phyloP scores from a whole-genome alignment of 192 early-diverging fungal species.

The Jimgerdemannia flammicorona region DNA sequence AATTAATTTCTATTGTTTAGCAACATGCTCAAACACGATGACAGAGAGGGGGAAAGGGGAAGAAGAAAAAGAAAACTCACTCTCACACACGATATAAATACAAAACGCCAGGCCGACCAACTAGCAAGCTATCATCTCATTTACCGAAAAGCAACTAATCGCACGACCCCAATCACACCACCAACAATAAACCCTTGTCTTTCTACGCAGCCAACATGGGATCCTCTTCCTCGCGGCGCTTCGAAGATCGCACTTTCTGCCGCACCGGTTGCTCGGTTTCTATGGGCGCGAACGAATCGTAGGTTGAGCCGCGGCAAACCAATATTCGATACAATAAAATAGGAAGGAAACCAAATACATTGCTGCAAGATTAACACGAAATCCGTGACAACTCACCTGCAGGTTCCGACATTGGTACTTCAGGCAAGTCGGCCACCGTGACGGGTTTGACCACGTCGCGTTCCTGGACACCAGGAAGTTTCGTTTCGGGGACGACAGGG shows the following conservation, averaged over 20 bases:
- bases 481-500: not conserved
- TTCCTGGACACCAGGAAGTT: not conserved
- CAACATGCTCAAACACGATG: too few species aligned
- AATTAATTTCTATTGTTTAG: too few species aligned
- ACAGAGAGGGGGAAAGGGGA: too few species aligned
- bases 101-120: too few species aligned
- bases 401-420: not conserved
- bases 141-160: too few species aligned
- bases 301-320: not conserved
- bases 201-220: not conserved
- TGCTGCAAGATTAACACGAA: not conserved
- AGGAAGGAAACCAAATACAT: not conserved
- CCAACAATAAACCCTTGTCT: not conserved
- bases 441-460: not conserved
- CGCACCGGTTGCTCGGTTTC: not conserved
- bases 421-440: not conserved
- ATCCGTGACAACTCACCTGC: not conserved
- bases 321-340: not conserved
- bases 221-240: not conserved
- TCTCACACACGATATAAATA: too few species aligned
- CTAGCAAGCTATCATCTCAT: too few species aligned
- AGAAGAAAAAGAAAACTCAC: too few species aligned
- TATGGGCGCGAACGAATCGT: not conserved
- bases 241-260: not conserved
- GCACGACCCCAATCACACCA: too few species aligned